A percentile compares a stretch with the other conserved stretches of the same genome.
Evolutionary conservation across 1,139 yeast species (phyloP).

Genomic region (Taiozyma sp.): DNA sequence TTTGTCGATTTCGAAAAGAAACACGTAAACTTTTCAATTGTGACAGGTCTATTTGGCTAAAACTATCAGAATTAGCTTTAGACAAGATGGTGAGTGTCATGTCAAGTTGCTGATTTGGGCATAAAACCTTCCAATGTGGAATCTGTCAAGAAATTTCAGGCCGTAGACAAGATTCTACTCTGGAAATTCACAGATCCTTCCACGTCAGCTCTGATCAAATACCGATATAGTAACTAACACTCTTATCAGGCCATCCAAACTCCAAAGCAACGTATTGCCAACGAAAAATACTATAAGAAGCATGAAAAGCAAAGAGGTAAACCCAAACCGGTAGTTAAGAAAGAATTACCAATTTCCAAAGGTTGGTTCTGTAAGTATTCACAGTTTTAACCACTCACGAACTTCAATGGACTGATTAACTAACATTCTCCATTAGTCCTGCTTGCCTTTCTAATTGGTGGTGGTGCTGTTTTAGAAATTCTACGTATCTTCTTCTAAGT

Average conservation of each 20-base stretch:
- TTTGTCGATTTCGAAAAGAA: background rate
- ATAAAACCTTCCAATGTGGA: too few relatives aligned
- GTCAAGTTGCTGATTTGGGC: too few relatives aligned
- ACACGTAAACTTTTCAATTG: background rate
- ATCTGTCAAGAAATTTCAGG: background rate
- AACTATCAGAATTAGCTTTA: background rate
- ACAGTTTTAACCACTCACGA: background rate
- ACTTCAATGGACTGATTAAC: too few relatives aligned
- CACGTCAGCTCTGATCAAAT: too few relatives aligned
- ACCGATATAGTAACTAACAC: background rate
- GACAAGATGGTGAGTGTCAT: background rate
- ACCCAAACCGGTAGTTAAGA: constrained; percentile 49
- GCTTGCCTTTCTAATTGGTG: constrained; percentile 66
- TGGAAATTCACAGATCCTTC: too few relatives aligned
- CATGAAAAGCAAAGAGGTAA: constrained; percentile 60
- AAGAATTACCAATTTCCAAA: constrained; percentile 44
- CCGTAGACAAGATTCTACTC: too few relatives aligned
- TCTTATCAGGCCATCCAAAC: constrained; percentile 47
- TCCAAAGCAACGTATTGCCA: constrained; percentile 81
- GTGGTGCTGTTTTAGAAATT: constrained; percentile 78
- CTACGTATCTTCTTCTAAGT: constrained; percentile 43
- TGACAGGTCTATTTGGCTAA: background rate
- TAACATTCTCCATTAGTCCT: constrained; percentile 28
- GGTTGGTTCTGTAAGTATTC: constrained; percentile 49
- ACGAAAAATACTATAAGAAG: constrained; percentile 70